These are phyloP conservation scores for Colletotrichum sp. DNA, from an alignment of 2,329 filamentous ascomycete genomes.

Conservation along the genomic window DNA sequence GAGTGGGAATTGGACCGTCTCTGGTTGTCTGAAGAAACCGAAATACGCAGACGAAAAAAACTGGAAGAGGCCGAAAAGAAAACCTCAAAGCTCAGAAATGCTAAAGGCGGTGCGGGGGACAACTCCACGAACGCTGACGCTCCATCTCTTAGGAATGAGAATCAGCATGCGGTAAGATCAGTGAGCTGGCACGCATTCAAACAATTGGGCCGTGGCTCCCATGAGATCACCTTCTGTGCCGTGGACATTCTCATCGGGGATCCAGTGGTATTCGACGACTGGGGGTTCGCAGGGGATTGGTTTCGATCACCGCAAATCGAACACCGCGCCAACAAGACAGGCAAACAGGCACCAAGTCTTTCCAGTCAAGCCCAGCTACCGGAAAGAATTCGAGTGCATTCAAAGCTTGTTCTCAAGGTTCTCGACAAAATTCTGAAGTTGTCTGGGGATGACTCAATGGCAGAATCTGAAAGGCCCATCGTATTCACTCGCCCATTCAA, in stretches of 20 bases:
- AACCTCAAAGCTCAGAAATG: no score
- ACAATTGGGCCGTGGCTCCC: accelerated
- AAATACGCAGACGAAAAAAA: neutral
- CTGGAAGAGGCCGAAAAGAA: no score
- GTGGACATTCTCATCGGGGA: neutral
- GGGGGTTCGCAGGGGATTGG: neutral
- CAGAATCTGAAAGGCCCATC: neutral
- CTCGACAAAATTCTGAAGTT: neutral
- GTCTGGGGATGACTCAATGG: accelerated
- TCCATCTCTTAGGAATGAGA: no score
- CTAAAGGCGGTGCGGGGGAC: no score
- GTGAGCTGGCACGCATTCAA: neutral
- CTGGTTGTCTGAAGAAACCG: neutral
- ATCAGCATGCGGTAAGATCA: accelerated
- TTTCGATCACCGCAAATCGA: accelerated
- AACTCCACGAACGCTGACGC: no score
- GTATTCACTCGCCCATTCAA: neutral
- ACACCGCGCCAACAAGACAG: neutral
- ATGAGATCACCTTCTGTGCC: accelerated
- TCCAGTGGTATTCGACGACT: neutral
- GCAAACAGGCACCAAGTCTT: neutral
- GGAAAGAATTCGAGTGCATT: neutral
- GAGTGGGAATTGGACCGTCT: neutral
- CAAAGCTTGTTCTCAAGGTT: accelerated
- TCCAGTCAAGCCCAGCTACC: neutral